Evolutionary conservation across 495 filamentous ascomycete species (phyloP).

Genomic region (Tuber aestivum): DNA sequence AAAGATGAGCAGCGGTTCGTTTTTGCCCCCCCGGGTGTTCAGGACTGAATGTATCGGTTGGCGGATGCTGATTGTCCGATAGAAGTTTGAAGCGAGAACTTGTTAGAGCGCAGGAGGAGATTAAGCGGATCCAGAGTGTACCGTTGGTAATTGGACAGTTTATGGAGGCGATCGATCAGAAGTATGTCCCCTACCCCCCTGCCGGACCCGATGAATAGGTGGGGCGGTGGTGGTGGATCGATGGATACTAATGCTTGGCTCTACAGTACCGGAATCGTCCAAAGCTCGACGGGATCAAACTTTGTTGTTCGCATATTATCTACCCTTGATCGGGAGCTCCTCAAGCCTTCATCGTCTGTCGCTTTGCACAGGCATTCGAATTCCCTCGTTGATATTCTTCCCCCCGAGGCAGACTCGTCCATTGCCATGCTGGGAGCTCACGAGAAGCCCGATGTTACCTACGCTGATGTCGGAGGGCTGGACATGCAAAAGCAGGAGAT

Average conservation of each 20-base stretch:
- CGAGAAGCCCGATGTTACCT: constrained; percentile 97
- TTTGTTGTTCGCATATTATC: constrained; percentile 98
- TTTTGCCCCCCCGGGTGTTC: not conserved
- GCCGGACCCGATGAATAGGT: not conserved
- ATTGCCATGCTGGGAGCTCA: constrained; percentile 95
- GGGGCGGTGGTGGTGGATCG: not conserved
- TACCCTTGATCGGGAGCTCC: constrained; percentile 92
- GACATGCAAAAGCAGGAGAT: constrained; percentile 99
- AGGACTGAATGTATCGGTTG: not conserved
- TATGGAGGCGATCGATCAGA: constrained; percentile 99
- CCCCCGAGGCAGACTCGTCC: constrained; percentile 93
- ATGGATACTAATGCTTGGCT: constrained; percentile 3
- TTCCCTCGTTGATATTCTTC: constrained; percentile 94
- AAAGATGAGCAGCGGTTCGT: constrained; percentile 94
- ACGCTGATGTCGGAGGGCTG: constrained; percentile 92
- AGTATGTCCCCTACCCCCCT: constrained; percentile 53
- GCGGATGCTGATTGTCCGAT: constrained; percentile 26
- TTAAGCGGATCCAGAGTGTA: constrained; percentile 98
- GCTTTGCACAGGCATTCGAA: constrained; percentile 97
- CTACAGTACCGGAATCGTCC: constrained; percentile 88
- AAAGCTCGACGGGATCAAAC: constrained; percentile 95
- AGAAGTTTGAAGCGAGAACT: constrained; percentile 96
- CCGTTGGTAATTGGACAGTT: constrained; percentile 98
- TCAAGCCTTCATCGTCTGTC: constrained; percentile 96
- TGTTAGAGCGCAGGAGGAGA: constrained; percentile 96